Percentiles rank a stretch among this genome's conserved stretches.
Conservation (phyloP, 2,329 filamentous ascomycete species). For the Knufia petricola region DNA sequence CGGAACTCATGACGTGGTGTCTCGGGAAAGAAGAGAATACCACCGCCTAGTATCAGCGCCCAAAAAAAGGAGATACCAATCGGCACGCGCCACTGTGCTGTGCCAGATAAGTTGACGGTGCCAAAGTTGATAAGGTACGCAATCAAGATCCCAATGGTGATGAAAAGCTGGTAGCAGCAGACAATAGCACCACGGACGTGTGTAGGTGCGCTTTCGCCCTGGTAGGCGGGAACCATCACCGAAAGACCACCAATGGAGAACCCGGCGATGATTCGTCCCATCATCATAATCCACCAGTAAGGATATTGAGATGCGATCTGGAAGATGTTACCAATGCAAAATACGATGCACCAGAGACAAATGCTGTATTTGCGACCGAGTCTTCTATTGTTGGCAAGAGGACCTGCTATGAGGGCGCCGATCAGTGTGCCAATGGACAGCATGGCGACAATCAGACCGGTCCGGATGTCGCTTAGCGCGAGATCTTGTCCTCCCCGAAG, state of each 20-base stretch:
- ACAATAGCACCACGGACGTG: slow-evolving; percentile 40
- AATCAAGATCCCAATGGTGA: slow-evolving; percentile 33
- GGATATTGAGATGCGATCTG: slow-evolving; percentile 30
- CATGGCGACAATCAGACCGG: slow-evolving; percentile 15
- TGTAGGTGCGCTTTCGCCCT: slow-evolving; percentile 33
- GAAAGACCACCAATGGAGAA: slow-evolving; percentile 34
- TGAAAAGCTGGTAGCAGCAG: slow-evolving; percentile 38
- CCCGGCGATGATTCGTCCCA: slow-evolving; percentile 35
- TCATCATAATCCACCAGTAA: slow-evolving; percentile 29
- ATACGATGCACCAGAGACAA: slow-evolving; percentile 29
- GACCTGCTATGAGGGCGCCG: slow-evolving; percentile 51
- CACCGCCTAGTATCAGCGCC: slow-evolving; percentile 44
- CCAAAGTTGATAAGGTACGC: slow-evolving; percentile 41
- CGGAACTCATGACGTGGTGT: slow-evolving; percentile 38
- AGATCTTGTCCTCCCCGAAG: background rate
- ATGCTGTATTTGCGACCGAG: slow-evolving; percentile 35
- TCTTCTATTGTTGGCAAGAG: slow-evolving; percentile 31
- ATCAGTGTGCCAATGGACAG: slow-evolving; percentile 8
- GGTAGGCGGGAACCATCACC: slow-evolving; percentile 33
- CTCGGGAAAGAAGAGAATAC: slow-evolving; percentile 48
- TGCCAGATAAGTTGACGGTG: slow-evolving; percentile 32
- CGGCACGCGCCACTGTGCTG: slow-evolving; percentile 15
- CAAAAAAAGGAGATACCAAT: slow-evolving; percentile 5
- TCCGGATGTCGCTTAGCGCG: slow-evolving; percentile 2
- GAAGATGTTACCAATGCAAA: slow-evolving; percentile 32